Evolutionary conservation across 768 basidiomycete genomes (phyloP).

Genomic region (Mycena galopus): DNA sequence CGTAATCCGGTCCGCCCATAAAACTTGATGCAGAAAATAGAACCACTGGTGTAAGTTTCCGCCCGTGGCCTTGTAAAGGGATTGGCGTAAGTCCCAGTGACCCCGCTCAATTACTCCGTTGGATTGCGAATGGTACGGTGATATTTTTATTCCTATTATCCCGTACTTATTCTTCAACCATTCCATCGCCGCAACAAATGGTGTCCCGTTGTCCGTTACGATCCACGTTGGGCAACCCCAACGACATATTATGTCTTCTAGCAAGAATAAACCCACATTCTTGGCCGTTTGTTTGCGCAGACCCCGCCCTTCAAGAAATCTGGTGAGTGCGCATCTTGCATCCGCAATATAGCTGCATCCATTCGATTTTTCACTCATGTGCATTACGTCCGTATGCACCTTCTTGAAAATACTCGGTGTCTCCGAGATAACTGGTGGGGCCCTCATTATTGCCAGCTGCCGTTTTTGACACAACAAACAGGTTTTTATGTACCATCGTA

Average conservation of each 20-base stretch:
- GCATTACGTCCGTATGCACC: not conserved
- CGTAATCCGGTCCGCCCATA: constrained; percentile 42
- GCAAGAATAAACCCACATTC: not conserved
- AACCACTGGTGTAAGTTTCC: constrained; percentile 8
- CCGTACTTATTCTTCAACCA: not conserved
- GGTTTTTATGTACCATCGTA: not conserved
- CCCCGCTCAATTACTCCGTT: not conserved
- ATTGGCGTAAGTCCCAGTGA: not conserved
- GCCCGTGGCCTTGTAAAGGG: not conserved
- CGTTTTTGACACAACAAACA: not conserved
- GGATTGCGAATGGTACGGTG: not conserved
- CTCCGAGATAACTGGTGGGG: not conserved
- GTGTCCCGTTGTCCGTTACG: not conserved
- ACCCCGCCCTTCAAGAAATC: not conserved
- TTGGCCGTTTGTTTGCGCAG: not conserved
- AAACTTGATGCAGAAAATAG: constrained; percentile 17
- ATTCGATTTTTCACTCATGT: not conserved
- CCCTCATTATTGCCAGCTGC: not conserved
- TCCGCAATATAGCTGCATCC: not conserved
- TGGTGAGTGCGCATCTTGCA: not conserved
- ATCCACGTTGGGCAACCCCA: not conserved
- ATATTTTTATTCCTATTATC: not conserved
- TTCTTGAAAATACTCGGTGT: not conserved
- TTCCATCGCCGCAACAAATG: not conserved
- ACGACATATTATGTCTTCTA: not conserved